Evolutionary conservation across 164 flowering plant genomes (phyloP).

Genomic region (Hamamelis virginiana): DNA sequence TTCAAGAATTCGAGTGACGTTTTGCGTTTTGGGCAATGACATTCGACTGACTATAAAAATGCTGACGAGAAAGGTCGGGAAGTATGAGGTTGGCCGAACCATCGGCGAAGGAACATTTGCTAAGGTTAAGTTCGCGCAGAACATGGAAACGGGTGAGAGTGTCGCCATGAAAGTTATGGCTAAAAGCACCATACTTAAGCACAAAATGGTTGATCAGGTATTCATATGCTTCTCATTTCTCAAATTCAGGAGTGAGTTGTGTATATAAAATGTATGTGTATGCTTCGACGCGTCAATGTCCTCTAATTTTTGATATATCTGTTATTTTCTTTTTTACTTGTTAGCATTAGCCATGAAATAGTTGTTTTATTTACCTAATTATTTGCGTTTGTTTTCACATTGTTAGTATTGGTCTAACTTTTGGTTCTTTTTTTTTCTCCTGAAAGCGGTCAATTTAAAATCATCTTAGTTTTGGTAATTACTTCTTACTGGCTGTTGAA

Average conservation of each 20-base stretch:
- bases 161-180: conserved; percentile 74
- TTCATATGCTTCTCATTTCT: not conserved
- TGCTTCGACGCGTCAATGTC: not conserved
- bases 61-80: conserved; percentile 61
- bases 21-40: conserved; percentile 13
- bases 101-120: conserved; percentile 88
- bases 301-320: too few species aligned
- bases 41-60: conserved; percentile 22
- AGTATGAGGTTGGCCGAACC: conserved; percentile 78
- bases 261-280: not conserved
- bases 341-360: too few species aligned
- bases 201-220: conserved; percentile 86
- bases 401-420: too few species aligned
- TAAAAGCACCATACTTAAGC: conserved; percentile 60
- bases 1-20: not conserved
- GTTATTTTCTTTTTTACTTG: too few species aligned
- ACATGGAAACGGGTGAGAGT: conserved; percentile 62
- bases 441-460: too few species aligned
- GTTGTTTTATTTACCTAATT: too few species aligned
- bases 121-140: conserved; percentile 71
- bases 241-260: not conserved
- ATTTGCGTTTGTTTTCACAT: too few species aligned
- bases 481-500: not conserved
- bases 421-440: too few species aligned
- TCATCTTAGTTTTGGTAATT: not conserved